Evolutionary conservation across 306 rosid species (phyloP).

Genomic region (Heteromeles arbutifolia): DNA sequence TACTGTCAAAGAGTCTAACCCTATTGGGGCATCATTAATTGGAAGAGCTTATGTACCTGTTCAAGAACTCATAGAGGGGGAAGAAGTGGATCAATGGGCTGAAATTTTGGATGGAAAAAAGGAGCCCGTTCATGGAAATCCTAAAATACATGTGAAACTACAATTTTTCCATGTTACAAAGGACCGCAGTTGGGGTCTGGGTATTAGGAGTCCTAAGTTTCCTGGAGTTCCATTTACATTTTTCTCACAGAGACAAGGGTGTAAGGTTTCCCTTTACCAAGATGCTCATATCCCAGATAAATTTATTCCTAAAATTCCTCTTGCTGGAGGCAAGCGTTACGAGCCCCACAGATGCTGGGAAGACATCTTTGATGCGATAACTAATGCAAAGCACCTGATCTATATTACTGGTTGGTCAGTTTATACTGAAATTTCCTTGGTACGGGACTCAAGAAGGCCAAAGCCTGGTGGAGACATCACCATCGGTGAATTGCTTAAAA

Average conservation of each 20-base stretch:
- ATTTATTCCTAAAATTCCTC: conserved; percentile 39
- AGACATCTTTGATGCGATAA: conserved; percentile 44
- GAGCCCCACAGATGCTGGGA: conserved; percentile 52
- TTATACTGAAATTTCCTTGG: conserved; percentile 30
- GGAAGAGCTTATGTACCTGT: conserved; percentile 42
- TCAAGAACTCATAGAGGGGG: conserved; percentile 18
- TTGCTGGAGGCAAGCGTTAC: conserved; percentile 39
- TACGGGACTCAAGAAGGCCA: conserved; percentile 42
- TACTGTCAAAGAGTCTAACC: conserved; percentile 39
- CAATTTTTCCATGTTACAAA: conserved; percentile 36
- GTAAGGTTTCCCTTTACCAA: conserved; percentile 37
- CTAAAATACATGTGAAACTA: conserved; percentile 40
- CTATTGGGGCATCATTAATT: conserved; percentile 42
- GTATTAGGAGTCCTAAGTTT: conserved; percentile 35
- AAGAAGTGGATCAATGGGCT: conserved; percentile 41
- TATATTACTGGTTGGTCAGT: conserved; percentile 52
- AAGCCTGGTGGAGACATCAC: conserved; percentile 40
- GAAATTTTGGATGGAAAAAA: conserved; percentile 24
- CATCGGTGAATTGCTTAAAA: conserved; percentile 37
- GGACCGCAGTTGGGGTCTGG: conserved; percentile 40
- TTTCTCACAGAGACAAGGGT: conserved; percentile 39
- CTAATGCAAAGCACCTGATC: conserved; percentile 45
- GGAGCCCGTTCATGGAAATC: conserved; percentile 23
- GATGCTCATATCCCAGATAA: conserved; percentile 48
- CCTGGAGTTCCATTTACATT: conserved; percentile 49